Percentiles rank a stretch among this genome's conserved stretches.
Evolutionary conservation across 2,329 filamentous ascomycete species (phyloP).

Genomic region (Fusarium papillatum): DNA sequence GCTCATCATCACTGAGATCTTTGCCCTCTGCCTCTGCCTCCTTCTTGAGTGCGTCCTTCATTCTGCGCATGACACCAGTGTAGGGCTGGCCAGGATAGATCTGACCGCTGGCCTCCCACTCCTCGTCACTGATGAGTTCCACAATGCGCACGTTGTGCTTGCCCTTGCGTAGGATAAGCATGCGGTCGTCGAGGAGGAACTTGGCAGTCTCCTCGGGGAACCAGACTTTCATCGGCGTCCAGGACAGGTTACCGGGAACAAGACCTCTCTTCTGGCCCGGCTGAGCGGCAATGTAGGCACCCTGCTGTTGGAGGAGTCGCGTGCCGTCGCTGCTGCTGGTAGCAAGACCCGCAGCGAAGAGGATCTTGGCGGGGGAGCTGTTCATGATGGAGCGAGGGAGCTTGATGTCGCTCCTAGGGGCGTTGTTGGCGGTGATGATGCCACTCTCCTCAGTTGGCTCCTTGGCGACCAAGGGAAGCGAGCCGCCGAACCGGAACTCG

Average conservation of each 20-base stretch:
- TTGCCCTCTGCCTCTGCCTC: constrained; percentile 50
- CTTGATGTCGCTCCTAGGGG: constrained; percentile 66
- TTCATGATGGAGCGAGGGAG: constrained; percentile 71
- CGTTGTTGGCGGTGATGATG: constrained; percentile 59
- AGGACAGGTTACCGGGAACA: constrained; percentile 66
- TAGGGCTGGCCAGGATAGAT: constrained; percentile 67
- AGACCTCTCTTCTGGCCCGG: constrained; percentile 60
- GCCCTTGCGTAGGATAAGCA: constrained; percentile 73
- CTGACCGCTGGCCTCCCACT: constrained; percentile 62
- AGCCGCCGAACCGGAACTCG: constrained; percentile 59
- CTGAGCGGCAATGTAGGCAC: constrained; percentile 71
- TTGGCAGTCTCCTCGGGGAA: constrained; percentile 68
- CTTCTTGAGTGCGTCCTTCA: constrained; percentile 54
- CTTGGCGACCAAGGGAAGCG: constrained; percentile 47
- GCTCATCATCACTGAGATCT: constrained; percentile 44
- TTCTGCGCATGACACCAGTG: constrained; percentile 61
- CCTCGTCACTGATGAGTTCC: constrained; percentile 69
- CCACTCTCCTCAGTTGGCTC: constrained; percentile 47
- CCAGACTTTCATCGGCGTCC: constrained; percentile 73
- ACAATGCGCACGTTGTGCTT: constrained; percentile 75
- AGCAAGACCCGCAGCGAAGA: constrained; percentile 72
- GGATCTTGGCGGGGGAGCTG: constrained; percentile 69
- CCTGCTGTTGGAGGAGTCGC: constrained; percentile 67
- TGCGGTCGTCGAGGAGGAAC: constrained; percentile 70
- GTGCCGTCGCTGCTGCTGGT: constrained; percentile 69